Conservation (phyloP, 352 stramenopile species). For the Globisporangium takayamanum region DNA sequence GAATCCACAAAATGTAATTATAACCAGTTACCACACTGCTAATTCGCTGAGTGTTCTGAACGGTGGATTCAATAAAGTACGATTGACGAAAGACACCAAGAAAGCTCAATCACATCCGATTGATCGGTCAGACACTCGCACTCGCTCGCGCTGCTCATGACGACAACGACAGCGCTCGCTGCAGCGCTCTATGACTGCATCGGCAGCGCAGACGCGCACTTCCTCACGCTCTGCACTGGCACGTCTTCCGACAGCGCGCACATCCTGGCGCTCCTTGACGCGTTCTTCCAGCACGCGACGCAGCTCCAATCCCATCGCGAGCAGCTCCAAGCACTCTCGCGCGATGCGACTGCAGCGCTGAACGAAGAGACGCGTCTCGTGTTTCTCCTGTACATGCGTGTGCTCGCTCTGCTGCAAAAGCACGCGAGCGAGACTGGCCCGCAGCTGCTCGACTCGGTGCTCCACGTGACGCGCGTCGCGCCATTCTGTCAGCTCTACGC, state of each 20-base stretch:
- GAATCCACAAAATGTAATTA: too few relatives aligned
- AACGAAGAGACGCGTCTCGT: slow-evolving; percentile 9
- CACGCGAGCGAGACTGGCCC: not conserved
- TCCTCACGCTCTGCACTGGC: slow-evolving; percentile 3
- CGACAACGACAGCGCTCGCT: not conserved
- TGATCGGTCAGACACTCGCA: not conserved
- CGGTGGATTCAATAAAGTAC: too few relatives aligned
- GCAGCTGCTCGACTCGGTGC: slow-evolving; percentile 20
- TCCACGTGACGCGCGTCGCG: slow-evolving; percentile 49
- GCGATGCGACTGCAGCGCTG: slow-evolving; percentile 4
- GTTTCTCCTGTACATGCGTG: slow-evolving; percentile 15
- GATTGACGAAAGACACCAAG: too few relatives aligned
- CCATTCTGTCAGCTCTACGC: slow-evolving; percentile 61
- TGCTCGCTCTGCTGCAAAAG: slow-evolving; percentile 3
- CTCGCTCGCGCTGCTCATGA: not conserved
- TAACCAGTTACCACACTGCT: too few relatives aligned
- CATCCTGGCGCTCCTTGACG: slow-evolving; percentile 3
- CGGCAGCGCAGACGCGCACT: slow-evolving; percentile 9
- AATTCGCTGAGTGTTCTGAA: too few relatives aligned
- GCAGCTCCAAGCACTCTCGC: not conserved
- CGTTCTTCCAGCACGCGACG: slow-evolving; percentile 11
- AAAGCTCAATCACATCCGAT: too few relatives aligned
- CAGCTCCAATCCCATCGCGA: slow-evolving; percentile 6
- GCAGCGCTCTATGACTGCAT: slow-evolving; percentile 4
- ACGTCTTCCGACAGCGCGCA: not conserved